Conservation (phyloP, 176 grass and related monocot genomes). For the Melocanna baccifera region DNA sequence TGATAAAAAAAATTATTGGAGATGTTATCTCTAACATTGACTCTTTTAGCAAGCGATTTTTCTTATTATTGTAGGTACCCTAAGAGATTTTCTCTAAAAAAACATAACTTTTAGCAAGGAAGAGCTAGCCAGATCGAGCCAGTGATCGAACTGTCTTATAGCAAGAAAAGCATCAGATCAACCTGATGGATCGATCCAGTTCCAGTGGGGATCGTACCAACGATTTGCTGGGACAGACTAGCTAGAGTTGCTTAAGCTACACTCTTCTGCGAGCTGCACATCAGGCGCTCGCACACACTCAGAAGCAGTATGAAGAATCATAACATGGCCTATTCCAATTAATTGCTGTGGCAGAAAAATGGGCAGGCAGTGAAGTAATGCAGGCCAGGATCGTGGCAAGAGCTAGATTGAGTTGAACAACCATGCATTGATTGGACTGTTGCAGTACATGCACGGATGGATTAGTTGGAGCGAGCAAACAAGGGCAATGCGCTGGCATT, state of each 20-base stretch:
- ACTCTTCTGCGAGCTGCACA: constrained; percentile 15
- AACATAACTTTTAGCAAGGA: not conserved
- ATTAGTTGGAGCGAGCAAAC: constrained; percentile 3
- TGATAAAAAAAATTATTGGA: too few species aligned
- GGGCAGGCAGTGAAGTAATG: constrained; percentile 36
- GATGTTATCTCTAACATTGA: too few species aligned
- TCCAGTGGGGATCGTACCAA: not conserved
- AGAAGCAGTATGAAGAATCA: constrained; percentile 2
- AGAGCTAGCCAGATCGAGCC: not conserved
- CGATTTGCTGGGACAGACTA: constrained; percentile 14
- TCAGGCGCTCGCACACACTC: not conserved
- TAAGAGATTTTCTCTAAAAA: not conserved
- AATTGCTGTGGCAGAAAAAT: constrained; percentile 8
- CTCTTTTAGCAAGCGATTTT: too few species aligned
- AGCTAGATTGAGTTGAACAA: constrained; percentile 15
- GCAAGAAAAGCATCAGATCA: not conserved
- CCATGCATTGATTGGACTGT: constrained; percentile 17
- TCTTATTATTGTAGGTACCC: too few species aligned
- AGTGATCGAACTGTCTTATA: not conserved
- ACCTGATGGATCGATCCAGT: not conserved
- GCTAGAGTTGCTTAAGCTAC: constrained; percentile 34
- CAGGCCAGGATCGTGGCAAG: constrained; percentile 11
- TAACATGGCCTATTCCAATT: not conserved
- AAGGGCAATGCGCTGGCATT: constrained; percentile 42
- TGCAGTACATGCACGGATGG: constrained; percentile 24